Evolutionary conservation across 352 stramenopile genomes (phyloP), one percentile per base, ranked within the genome.

Genomic region (Phytophthora nicotianae): DNA sequence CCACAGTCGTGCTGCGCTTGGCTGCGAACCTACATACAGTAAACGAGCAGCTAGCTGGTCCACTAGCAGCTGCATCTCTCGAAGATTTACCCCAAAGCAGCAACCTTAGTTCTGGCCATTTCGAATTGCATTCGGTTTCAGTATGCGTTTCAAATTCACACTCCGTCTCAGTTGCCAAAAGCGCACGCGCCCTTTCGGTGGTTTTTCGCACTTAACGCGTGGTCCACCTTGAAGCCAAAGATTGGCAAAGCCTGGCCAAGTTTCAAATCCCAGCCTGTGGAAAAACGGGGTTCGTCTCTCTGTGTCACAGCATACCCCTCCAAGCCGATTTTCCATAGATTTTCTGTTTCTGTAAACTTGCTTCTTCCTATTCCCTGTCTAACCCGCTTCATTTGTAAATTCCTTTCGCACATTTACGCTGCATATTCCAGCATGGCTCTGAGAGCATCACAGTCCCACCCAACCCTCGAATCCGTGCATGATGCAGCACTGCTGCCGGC

Each of bases 161-260:
- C 56, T 52, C 11, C 17, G 50, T 73, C 54, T 68, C 66, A 67
- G 65, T 74, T 70, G 61, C 35, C 61, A 41, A n/a, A 53, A 45
- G 21, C 21, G 32, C 21, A 10, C 43, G 17, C 60, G 54, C 4
- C 65, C 40, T 70, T 70, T 70, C 60, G 29, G 11, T 53, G 49
- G 35, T 48, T 41, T 54, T 27, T 58, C 49, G 50, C 24, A 66
- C 50, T 70, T 70, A 62, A 43, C n/a, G 49, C 16, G 33, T 41
- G 47, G 66, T 74, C 66, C 66, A 74, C 65, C 60, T 69, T 72
- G 64, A 72, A 72, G 64, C 62, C 54, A 55, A n/a, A 56, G 20
- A 17, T 20, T 45, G 64, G 55, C 54, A 55, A 20, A 56, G 29
- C 37, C 32, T 32, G 49, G 49, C 49, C 51, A 59, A 16, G 46